Evolutionary conservation across 2,329 filamentous ascomycete genomes (phyloP).

Genomic region (Neurospora sp.): DNA sequence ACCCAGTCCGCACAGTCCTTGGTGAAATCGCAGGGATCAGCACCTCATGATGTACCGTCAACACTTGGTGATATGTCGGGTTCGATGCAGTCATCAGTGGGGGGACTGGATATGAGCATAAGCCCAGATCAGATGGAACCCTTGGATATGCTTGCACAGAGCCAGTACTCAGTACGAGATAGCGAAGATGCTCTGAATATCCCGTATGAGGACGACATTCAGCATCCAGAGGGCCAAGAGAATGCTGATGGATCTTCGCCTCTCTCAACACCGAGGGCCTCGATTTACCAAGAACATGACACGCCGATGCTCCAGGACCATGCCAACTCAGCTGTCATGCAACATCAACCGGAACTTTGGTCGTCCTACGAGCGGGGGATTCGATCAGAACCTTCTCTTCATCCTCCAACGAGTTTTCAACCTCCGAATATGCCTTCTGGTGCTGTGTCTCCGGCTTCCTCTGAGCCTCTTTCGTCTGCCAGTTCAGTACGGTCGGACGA

Average conservation of each 20-base stretch:
- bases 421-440: conserved; percentile 8
- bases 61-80: background rate
- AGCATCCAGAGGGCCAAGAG: conserved; percentile 25
- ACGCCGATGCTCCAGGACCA: conserved; percentile 6
- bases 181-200: conserved; percentile 48
- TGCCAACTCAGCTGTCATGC: conserved; percentile 24
- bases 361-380: conserved; percentile 22
- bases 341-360: conserved; percentile 23
- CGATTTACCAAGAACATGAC: conserved; percentile 29
- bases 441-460: conserved; percentile 12
- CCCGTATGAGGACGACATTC: conserved; percentile 35
- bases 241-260: conserved; percentile 19
- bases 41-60: background rate
- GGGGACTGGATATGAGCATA: conserved; percentile 7
- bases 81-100: background rate
- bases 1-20: conserved; percentile 52
- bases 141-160: conserved; percentile 24
- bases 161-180: conserved; percentile 30
- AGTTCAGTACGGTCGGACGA: conserved; percentile 12
- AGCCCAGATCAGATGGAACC: conserved; percentile 21
- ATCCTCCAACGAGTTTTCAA: conserved; percentile 12
- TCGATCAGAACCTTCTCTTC: conserved; percentile 28
- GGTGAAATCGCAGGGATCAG: conserved; percentile 11
- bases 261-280: conserved; percentile 44
- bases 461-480: conserved; percentile 19